Evolutionary conservation across 1,284 basidiomycete genomes (phyloP), one percentile per base, ranked within the genome.

Genomic region (Apiotrichum domesticum): DNA sequence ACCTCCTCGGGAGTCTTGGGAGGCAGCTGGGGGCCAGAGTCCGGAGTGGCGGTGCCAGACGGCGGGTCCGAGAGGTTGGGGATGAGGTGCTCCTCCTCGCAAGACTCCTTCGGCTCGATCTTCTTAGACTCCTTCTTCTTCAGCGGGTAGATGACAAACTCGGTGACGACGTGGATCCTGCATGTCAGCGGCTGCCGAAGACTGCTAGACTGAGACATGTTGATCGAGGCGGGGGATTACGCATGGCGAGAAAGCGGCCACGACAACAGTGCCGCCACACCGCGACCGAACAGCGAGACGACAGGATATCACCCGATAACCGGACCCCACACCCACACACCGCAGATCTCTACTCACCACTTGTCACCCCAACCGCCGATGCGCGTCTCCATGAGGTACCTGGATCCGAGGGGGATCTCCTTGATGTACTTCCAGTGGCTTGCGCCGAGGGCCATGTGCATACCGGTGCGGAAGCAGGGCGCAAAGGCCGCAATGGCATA

Each of bases 281-380:
- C 29, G 29, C 29, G 29, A 29, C 3, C 29, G 29, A 29, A 29
- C 3, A 29, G 29, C 29, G 29, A 29, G 29, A 29, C 29, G 29
- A 29, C 29, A 29, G 29, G 40, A 42, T 15, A 42, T 42, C 14
- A 42, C 40, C 1, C 40, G 6, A 14, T 42, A 15, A 6, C 6
- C 40, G 11, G 11, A 42, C 41, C 41, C 6, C 11, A 42, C 41
- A 42, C 41, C 13, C 6, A 13, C 41, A 6, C 42, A n/a, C 11
- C 15, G 21, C 43, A 3, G 29, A 3, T 14, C 3, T 7, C 13
- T 29, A 74, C 83, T 64, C 62, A 89, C 90, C 90, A 92, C 82
- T 93, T 93, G 51, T 85, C 79, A 58, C 90, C 90, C 88, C 88
- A 93, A 3, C 84, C 80, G 4, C 78, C 85, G 14, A 87, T 74